Conservation (phyloP, 2,329 filamentous ascomycete genomes). For the Fusarium sp. region DNA sequence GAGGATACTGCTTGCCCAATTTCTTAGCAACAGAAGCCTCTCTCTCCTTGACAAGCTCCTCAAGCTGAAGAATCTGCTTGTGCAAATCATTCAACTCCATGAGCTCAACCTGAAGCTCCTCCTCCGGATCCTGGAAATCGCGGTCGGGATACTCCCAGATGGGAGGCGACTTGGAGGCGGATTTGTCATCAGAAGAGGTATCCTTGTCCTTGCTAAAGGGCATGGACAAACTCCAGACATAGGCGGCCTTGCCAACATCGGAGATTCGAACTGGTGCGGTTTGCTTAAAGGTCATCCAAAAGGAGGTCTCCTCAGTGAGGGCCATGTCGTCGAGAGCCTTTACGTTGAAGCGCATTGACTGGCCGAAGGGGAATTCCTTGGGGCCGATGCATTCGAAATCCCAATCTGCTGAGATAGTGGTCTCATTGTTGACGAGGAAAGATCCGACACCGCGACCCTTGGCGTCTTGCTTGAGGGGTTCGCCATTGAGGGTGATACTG, state of each 20-base stretch:
- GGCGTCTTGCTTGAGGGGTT: conserved; percentile 55
- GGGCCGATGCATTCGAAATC: conserved; percentile 58
- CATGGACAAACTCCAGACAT: conserved; percentile 40
- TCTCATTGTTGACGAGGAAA: conserved; percentile 55
- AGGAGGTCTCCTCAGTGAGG: conserved; percentile 53
- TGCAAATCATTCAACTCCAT: conserved; percentile 59
- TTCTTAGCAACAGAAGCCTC: conserved; percentile 55
- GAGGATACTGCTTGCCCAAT: conserved; percentile 47
- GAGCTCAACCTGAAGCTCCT: conserved; percentile 57
- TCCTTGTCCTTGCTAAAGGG: conserved; percentile 42
- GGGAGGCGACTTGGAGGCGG: background rate
- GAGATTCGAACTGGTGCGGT: conserved; percentile 57
- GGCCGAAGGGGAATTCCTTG: conserved; percentile 55
- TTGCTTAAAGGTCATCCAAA: conserved; percentile 62
- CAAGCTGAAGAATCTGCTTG: conserved; percentile 56
- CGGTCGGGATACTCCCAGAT: conserved; percentile 27
- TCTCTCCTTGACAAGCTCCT: conserved; percentile 58
- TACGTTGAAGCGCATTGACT: conserved; percentile 60
- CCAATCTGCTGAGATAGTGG: conserved; percentile 60
- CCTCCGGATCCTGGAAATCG: conserved; percentile 48
- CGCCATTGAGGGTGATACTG: conserved; percentile 62
- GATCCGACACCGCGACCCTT: conserved; percentile 57
- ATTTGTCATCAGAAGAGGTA: conserved; percentile 6
- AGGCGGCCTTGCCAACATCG: conserved; percentile 56
- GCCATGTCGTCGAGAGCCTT: conserved; percentile 57